A percentile compares a stretch with the other conserved stretches of the same genome.
Conservation (phyloP, 257 asterid species). For the Haberlea rhodopensis region DNA sequence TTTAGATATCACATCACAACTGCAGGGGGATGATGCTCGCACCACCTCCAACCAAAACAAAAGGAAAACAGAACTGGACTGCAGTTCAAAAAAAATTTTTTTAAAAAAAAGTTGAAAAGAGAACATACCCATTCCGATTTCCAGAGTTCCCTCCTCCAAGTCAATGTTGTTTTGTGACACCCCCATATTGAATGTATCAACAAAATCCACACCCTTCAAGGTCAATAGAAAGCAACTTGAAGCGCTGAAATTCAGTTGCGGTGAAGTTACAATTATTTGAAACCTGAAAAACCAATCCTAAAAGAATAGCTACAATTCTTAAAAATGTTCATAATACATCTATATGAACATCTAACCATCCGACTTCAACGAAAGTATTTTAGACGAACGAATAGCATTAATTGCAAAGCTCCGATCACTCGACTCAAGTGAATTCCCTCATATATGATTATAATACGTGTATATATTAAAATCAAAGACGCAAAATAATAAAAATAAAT, state of each 20-base stretch:
- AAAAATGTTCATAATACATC: background rate
- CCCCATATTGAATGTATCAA: slow-evolving; percentile 1
- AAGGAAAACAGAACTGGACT: background rate
- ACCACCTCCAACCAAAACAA: background rate
- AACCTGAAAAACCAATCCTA: background rate
- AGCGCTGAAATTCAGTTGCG: slow-evolving; percentile 2
- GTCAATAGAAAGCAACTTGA: background rate
- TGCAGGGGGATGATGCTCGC: background rate
- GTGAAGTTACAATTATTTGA: background rate
- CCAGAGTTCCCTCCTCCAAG: slow-evolving; percentile 81
- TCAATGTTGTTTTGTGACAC: slow-evolving; percentile 51
- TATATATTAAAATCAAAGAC: too few relatives aligned
- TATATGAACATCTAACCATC: background rate
- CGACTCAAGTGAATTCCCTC: background rate
- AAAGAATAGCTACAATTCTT: background rate
- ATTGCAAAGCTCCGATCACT: background rate
- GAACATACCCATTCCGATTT: slow-evolving; percentile 87
- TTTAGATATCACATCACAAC: background rate
- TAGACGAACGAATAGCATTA: background rate
- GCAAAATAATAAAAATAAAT: too few relatives aligned
- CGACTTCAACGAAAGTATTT: background rate
- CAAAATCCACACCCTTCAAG: slow-evolving; percentile 18
- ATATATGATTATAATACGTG: background rate
- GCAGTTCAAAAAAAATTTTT: too few relatives aligned
- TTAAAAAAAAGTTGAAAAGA: background rate